Percentiles rank a stretch among this genome's conserved stretches.
These are phyloP conservation scores for Cymbidium sinense DNA, from an alignment of 106 monocot genomes.

Conservation along the genomic window DNA sequence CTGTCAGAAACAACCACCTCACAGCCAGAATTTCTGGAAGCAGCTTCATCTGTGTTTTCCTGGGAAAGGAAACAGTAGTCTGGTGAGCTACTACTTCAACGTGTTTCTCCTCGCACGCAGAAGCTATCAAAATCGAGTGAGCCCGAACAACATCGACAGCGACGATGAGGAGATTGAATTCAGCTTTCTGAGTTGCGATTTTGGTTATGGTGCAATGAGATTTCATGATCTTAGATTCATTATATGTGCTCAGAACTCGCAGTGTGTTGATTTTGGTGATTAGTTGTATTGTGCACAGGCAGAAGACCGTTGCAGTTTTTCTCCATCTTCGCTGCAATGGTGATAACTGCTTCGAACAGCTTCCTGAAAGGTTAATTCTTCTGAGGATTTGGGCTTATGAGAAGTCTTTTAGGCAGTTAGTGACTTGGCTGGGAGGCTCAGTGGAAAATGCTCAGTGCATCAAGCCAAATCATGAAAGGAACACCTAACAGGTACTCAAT, in stretches of 20 bases:
- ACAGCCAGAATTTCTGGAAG: slow-evolving; percentile 42
- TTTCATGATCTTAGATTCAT: slow-evolving; percentile 6
- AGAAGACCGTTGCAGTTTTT: too few species aligned
- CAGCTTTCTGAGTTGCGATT: slow-evolving; percentile 39
- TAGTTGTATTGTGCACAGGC: slow-evolving; percentile 5
- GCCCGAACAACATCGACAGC: slow-evolving; percentile 61
- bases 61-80: slow-evolving; percentile 27
- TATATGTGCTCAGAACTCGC: slow-evolving; percentile 50
- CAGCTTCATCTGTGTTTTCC: slow-evolving; percentile 37
- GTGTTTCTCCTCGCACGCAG: slow-evolving; percentile 65
- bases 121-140: slow-evolving; percentile 71
- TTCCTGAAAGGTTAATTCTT: neutral
- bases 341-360: neutral
- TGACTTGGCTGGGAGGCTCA: too few species aligned
- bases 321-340: neutral
- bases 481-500: neutral
- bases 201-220: slow-evolving; percentile 30
- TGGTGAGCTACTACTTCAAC: slow-evolving; percentile 93
- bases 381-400: neutral
- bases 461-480: neutral
- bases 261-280: slow-evolving; percentile 57
- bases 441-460: too few species aligned
- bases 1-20: slow-evolving; percentile 16
- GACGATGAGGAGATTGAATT: slow-evolving; percentile 79
- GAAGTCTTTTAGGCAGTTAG: neutral